Evolutionary conservation across 371 early-diverging fungal genomes (phyloP).

Genomic region (Mucor saturninus): DNA sequence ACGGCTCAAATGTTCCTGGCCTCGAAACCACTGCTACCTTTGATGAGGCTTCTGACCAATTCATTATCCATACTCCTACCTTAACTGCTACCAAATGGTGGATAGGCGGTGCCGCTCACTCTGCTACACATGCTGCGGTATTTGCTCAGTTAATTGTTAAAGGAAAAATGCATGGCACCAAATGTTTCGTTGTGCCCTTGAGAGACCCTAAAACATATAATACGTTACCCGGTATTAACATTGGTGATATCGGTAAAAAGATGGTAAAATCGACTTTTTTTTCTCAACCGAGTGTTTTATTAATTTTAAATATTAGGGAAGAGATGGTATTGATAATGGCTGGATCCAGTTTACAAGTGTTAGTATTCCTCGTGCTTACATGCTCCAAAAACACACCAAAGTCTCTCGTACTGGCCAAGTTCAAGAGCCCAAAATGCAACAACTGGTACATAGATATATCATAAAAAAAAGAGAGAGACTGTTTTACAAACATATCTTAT

Average conservation of each 20-base stretch:
- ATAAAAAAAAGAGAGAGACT: too few species aligned
- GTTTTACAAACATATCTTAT: not conserved
- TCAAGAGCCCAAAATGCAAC: conserved; percentile 65
- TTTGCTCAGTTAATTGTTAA: conserved; percentile 83
- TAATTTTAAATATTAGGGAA: conserved; percentile 38
- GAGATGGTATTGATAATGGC: conserved; percentile 86
- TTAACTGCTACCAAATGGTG: conserved; percentile 96
- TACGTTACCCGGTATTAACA: conserved; percentile 65
- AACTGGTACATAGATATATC: conserved; percentile 32
- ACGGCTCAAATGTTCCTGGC: conserved; percentile 91
- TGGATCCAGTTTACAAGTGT: conserved; percentile 87
- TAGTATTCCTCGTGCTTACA: conserved; percentile 79
- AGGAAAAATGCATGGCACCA: conserved; percentile 79
- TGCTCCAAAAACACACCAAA: conserved; percentile 94
- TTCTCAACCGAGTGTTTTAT: not conserved
- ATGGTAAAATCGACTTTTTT: conserved; percentile 43
- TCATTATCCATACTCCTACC: conserved; percentile 89
- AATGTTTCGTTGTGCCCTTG: conserved; percentile 80
- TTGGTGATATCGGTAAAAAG: conserved; percentile 77
- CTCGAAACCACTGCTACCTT: conserved; percentile 94
- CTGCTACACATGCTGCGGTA: conserved; percentile 83
- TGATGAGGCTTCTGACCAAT: conserved; percentile 83
- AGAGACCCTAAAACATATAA: conserved; percentile 65
- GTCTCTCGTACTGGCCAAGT: conserved; percentile 80
- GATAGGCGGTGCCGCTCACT: conserved; percentile 94